Evolutionary conservation across 768 basidiomycete species (phyloP).

Genomic region (Rhizopogon roseolus): DNA sequence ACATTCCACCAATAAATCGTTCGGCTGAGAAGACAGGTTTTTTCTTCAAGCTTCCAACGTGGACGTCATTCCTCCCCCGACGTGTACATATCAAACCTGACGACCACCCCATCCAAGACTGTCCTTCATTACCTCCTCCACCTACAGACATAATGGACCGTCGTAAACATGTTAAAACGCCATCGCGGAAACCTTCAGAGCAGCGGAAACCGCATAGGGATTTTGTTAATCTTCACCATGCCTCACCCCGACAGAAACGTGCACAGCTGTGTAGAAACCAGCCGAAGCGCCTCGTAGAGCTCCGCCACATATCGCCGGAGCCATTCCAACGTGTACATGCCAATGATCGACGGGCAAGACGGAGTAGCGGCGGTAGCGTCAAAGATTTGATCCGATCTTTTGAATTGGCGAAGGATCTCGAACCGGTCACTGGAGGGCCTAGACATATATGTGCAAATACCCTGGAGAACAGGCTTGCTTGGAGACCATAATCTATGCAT

Average conservation of each 20-base stretch:
- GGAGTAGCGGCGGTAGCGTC: slow-evolving; percentile 67
- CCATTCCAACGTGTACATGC: slow-evolving; percentile 25
- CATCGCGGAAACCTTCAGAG: slow-evolving; percentile 44
- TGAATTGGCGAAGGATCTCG: slow-evolving; percentile 39
- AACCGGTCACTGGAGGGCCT: neutral
- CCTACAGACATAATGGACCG: slow-evolving; percentile 31
- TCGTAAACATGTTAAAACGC: slow-evolving; percentile 57
- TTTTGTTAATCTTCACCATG: slow-evolving; percentile 55
- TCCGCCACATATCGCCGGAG: slow-evolving; percentile 38
- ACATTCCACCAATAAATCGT: slow-evolving; percentile 5
- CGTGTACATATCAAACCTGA: slow-evolving; percentile 23
- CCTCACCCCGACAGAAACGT: slow-evolving; percentile 34
- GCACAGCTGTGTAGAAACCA: slow-evolving; percentile 41
- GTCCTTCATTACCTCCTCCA: slow-evolving; percentile 37
- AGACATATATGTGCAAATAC: neutral
- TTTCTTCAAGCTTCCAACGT: slow-evolving; percentile 54
- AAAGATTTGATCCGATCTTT: slow-evolving; percentile 66
- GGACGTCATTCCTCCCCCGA: slow-evolving; percentile 28
- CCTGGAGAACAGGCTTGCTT: neutral
- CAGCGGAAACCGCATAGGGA: slow-evolving; percentile 55
- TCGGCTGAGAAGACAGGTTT: slow-evolving; percentile 54
- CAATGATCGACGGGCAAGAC: slow-evolving; percentile 33
- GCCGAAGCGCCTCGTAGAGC: slow-evolving; percentile 47
- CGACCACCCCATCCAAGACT: slow-evolving; percentile 32
- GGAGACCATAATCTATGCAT: neutral